These are phyloP conservation scores for Penstemon barbatus DNA, from an alignment of 257 asterid species.

Conservation along the genomic window DNA sequence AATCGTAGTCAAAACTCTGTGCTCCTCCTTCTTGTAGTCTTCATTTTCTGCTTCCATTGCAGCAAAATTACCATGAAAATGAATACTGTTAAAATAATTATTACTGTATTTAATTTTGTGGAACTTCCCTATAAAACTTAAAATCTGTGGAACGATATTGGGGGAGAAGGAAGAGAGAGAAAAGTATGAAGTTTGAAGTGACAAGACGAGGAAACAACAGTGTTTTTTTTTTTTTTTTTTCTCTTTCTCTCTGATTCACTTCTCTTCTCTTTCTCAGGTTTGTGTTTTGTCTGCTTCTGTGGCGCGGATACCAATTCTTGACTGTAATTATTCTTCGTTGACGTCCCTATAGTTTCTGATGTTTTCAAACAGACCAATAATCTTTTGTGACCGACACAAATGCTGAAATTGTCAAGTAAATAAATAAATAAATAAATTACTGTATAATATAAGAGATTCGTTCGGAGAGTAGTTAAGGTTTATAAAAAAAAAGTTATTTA, in stretches of 20 bases:
- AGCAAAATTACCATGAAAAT: conserved; percentile 1
- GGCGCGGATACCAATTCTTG: conserved; percentile 39
- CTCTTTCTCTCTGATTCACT: conserved; percentile 29
- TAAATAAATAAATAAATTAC: too few species aligned
- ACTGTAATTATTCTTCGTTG: not conserved
- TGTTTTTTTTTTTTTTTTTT: not conserved
- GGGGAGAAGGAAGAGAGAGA: not conserved
- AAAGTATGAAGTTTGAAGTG: conserved; percentile 24
- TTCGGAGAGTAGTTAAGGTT: too few species aligned
- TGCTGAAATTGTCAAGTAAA: too few species aligned
- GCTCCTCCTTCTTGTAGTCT: conserved; percentile 63
- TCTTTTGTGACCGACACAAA: too few species aligned
- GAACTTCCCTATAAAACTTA: too few species aligned
- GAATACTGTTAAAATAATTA: not conserved
- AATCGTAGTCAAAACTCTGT: conserved; percentile 43
- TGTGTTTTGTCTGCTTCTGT: conserved; percentile 36
- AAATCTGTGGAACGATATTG: too few species aligned
- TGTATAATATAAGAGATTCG: too few species aligned
- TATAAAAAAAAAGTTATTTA: too few species aligned
- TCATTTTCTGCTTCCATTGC: conserved; percentile 55
- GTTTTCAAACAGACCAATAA: too few species aligned
- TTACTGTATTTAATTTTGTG: too few species aligned
- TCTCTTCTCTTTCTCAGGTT: conserved; percentile 24
- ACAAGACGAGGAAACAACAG: conserved; percentile 15
- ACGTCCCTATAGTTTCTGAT: not conserved